A percentile compares a stretch with the other conserved stretches of the same genome.
These are phyloP conservation scores for Fusarium fracticaudum DNA, from an alignment of 2,329 filamentous ascomycete species.

Conservation along the genomic window DNA sequence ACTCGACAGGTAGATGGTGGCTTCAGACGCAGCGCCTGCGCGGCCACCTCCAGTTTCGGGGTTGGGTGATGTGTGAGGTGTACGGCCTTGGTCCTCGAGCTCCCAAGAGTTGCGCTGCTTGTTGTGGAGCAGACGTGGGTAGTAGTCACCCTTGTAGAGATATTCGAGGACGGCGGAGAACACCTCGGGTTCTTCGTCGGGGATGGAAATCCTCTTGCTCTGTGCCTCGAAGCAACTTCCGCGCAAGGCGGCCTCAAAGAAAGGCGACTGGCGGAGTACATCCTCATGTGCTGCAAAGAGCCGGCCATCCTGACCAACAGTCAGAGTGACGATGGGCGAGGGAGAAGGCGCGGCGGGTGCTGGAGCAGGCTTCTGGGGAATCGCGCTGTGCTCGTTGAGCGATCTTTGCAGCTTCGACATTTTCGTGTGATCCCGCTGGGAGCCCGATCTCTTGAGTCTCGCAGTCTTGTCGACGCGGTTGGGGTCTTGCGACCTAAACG, in stretches of 20 bases:
- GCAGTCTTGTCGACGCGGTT: constrained; percentile 85
- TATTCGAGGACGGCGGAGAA: constrained; percentile 96
- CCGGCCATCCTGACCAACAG: constrained; percentile 84
- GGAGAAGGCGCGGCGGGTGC: constrained; percentile 48
- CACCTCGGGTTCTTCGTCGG: constrained; percentile 85
- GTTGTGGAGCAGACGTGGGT: constrained; percentile 87
- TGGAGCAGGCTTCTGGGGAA: constrained; percentile 34
- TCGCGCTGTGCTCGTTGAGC: constrained; percentile 66
- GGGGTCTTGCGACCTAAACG: constrained; percentile 80
- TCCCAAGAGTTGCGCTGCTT: constrained; percentile 88
- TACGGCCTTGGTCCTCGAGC: constrained; percentile 73
- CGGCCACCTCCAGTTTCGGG: constrained; percentile 57
- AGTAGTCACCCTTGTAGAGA: constrained; percentile 97
- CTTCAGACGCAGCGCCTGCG: constrained; percentile 59
- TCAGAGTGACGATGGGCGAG: constrained; percentile 85
- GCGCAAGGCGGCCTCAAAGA: constrained; percentile 78
- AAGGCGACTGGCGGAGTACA: constrained; percentile 85
- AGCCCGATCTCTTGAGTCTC: constrained; percentile 74
- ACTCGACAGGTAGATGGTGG: constrained; percentile 75
- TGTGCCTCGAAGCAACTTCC: constrained; percentile 77
- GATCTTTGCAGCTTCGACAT: constrained; percentile 87
- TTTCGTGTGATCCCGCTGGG: constrained; percentile 78
- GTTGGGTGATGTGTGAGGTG: constrained; percentile 63
- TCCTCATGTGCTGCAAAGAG: constrained; percentile 97
- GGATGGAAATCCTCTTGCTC: constrained; percentile 81